These are phyloP conservation scores for Monilinia polystroma DNA, from an alignment of 2,329 filamentous ascomycete genomes.

Conservation along the genomic window DNA sequence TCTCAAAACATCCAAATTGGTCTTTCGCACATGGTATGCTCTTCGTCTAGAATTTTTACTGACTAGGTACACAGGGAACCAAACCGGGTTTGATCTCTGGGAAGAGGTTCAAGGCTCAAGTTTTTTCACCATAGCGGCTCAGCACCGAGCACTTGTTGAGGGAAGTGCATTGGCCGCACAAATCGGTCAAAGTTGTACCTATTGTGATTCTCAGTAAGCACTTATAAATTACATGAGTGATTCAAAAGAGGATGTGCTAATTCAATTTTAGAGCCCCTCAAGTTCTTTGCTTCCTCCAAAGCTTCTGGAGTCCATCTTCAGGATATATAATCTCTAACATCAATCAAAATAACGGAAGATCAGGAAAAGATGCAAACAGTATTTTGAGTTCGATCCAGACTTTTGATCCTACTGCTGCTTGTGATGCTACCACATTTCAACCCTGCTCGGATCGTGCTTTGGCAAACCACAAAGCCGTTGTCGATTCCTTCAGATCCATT, in stretches of 20 bases:
- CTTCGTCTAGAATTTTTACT: background rate
- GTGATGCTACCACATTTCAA: constrained; percentile 72
- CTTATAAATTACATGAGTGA: background rate
- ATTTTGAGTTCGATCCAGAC: constrained; percentile 64
- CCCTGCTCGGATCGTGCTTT: constrained; percentile 58
- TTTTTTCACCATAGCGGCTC: constrained; percentile 73
- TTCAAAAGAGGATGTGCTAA: background rate
- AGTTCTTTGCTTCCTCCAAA: constrained; percentile 70
- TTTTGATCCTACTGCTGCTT: constrained; percentile 67
- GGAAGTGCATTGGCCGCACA: constrained; percentile 64
- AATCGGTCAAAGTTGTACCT: constrained; percentile 59
- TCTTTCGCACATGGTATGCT: background rate
- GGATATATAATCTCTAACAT: constrained; percentile 70
- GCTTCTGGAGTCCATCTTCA: constrained; percentile 62
- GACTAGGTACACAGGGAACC: constrained; percentile 41
- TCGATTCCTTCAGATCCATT: constrained; percentile 70
- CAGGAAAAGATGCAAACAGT: constrained; percentile 70
- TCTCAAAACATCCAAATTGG: background rate
- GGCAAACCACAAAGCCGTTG: constrained; percentile 72
- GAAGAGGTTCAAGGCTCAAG: constrained; percentile 75
- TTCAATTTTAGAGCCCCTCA: constrained; percentile 54
- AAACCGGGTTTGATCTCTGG: constrained; percentile 73
- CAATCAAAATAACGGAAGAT: constrained; percentile 59
- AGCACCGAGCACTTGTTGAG: constrained; percentile 68
- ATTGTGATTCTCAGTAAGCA: constrained; percentile 55